Base-by-base conservation (phyloP, 1,139 yeast genomes). In the Candida labiduridarum region DNA sequence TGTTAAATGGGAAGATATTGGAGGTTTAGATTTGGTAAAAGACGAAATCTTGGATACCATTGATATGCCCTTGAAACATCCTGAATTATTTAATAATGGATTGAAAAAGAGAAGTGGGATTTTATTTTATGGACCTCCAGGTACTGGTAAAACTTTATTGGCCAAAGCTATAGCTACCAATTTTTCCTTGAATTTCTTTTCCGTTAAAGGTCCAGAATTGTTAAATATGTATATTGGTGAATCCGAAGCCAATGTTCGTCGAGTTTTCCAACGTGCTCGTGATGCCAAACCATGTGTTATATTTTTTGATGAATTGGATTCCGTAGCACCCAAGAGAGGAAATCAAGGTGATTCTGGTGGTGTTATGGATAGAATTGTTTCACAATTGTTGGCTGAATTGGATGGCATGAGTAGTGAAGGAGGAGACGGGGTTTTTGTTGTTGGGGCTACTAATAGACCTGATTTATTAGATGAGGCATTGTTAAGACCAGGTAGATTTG, bases 271-370 rank as follows among this genome's bases (percentile, higher is more conserved):
- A 68, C 84, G 82, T 58, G 98, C 98, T 0, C 76, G 98, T 53
- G 98, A 94, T 68, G 97, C 98, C 12, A 88, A 87, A 63, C 99
- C 99, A 0, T 94, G 99, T 76, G 97, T 94, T 34, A 92, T 94
- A 35, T 94, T 94, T 67, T 94, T 94, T 63, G 99, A 94, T 71
- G 99, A 94, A 68, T 80, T 94, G 69, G 99, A 94, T 70, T 91
- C 97, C 2, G 97, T 92, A 1, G 99, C 99, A 0, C 98, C 98
- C 0, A 92, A 94, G 66, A 84, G 98, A 72, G 98, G 98, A 41
- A 92, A 94, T 65, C 97, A 92, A 64, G 98, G 98, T 33, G 98
- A 94, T 67, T 90, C 97, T 1, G 98, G 98, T 22, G 98, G 98
- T 56, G 98, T 92, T 4, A 92, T 92, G 98, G 98, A 94, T 66